phyloP scores from a whole-genome alignment of 345 rosid species.

The Eucalyptus shirleyi region DNA sequence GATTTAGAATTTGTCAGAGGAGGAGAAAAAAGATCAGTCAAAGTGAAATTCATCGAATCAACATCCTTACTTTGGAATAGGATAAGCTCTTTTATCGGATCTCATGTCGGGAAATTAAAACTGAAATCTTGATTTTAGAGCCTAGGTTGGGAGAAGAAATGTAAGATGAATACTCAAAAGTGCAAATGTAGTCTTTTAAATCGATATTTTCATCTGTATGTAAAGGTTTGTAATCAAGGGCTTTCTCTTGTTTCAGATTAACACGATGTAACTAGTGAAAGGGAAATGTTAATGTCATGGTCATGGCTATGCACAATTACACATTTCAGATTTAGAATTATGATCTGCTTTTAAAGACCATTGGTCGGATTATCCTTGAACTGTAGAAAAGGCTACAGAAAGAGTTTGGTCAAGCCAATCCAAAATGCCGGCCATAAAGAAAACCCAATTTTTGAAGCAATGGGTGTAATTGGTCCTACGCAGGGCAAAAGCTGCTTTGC shows the following conservation, averaged over 20 bases:
- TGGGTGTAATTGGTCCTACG: not conserved
- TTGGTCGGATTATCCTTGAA: not conserved
- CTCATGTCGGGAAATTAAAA: constrained; percentile 13
- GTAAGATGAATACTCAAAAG: not conserved
- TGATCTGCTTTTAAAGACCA: not conserved
- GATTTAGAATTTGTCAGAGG: constrained; percentile 63
- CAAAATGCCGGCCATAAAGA: not conserved
- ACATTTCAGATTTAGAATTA: not conserved
- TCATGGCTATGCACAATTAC: not conserved
- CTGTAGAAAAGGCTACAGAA: not conserved
- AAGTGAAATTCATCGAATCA: constrained; percentile 36
- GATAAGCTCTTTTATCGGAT: constrained; percentile 20
- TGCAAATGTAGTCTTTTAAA: not conserved
- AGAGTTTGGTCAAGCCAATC: not conserved
- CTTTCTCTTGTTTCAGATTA: not conserved
- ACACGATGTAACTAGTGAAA: not conserved
- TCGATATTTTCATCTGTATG: not conserved
- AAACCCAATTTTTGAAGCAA: not conserved
- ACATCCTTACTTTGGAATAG: constrained; percentile 36
- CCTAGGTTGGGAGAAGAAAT: not conserved
- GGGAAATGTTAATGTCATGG: not conserved
- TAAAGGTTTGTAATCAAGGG: not conserved
- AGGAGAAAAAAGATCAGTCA: constrained; percentile 40
- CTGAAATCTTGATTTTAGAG: not conserved
- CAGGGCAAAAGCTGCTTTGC: not conserved